These are phyloP conservation scores for Calonectria ilicicola DNA, from an alignment of 2,329 filamentous ascomycete genomes.

Conservation along the genomic window DNA sequence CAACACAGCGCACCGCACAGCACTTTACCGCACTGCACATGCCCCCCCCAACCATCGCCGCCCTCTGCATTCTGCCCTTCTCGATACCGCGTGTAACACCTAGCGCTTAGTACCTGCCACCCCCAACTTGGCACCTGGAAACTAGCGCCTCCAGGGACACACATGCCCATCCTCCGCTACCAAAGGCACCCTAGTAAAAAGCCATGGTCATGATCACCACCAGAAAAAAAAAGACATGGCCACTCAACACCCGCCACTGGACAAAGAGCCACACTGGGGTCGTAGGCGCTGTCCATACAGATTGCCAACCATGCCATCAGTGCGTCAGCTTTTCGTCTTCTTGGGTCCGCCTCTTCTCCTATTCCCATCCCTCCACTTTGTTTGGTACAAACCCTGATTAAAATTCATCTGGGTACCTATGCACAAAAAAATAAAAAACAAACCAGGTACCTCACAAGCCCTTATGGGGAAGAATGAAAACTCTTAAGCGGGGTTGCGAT, in stretches of 20 bases:
- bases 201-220: background rate
- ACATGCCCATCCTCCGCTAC: background rate
- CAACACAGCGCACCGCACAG: background rate
- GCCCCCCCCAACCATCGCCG: background rate
- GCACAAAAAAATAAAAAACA: background rate
- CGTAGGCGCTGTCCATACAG: background rate
- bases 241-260: background rate
- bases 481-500: slow-evolving; percentile 50
- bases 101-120: slow-evolving; percentile 9
- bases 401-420: slow-evolving; percentile 1
- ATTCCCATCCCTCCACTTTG: background rate
- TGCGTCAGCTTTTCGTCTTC: background rate
- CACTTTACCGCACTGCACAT: background rate
- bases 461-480: slow-evolving; percentile 28
- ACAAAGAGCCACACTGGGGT: background rate
- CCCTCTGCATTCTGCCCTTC: background rate
- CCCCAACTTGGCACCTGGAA: slow-evolving; percentile 19
- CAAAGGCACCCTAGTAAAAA: background rate
- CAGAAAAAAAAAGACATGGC: background rate
- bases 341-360: background rate
- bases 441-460: background rate
- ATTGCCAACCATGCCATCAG: background rate
- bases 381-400: background rate
- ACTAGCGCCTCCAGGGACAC: slow-evolving; percentile 12
- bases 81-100: slow-evolving; percentile 14